phyloP scores from a whole-genome alignment of 257 asterid species.

The Leonotis leonurus region DNA sequence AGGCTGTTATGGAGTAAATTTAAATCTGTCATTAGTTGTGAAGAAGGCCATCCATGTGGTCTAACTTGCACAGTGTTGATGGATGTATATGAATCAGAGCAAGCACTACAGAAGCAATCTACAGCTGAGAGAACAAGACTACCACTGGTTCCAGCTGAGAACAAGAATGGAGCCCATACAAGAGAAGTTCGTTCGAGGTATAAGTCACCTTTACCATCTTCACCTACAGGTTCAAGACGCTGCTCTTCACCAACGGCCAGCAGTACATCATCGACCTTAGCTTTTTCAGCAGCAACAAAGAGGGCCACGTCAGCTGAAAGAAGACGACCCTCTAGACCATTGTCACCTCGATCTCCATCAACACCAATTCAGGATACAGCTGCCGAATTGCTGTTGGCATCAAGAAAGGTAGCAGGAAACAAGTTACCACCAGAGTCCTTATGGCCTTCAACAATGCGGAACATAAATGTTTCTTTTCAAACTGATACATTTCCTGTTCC shows the following conservation, averaged over 20 bases:
- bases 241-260: constrained; percentile 46
- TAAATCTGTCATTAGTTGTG: constrained; percentile 18
- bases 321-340: constrained; percentile 45
- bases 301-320: constrained; percentile 72
- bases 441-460: constrained; percentile 83
- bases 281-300: constrained; percentile 40
- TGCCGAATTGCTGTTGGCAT: constrained; percentile 35
- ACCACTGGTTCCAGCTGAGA: constrained; percentile 44
- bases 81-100: constrained; percentile 60
- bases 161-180: constrained; percentile 50
- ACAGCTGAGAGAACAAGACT: constrained; percentile 35
- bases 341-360: constrained; percentile 51
- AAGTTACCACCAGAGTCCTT: constrained; percentile 61
- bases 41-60: constrained; percentile 45
- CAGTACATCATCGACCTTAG: constrained; percentile 33
- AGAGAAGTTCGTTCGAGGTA: constrained; percentile 76
- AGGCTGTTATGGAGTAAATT: constrained; percentile 21
- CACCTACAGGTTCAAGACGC: constrained; percentile 43
- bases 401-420: constrained; percentile 43
- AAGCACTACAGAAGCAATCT: constrained; percentile 41
- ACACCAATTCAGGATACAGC: constrained; percentile 66
- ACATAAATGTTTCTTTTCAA: constrained; percentile 70
- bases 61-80: constrained; percentile 48
- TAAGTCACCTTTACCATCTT: constrained; percentile 60
- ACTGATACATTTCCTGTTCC: constrained; percentile 56